Evolutionary conservation across 495 filamentous ascomycete genomes (phyloP).

Genomic region (Massariosphaeria phaeospora): DNA sequence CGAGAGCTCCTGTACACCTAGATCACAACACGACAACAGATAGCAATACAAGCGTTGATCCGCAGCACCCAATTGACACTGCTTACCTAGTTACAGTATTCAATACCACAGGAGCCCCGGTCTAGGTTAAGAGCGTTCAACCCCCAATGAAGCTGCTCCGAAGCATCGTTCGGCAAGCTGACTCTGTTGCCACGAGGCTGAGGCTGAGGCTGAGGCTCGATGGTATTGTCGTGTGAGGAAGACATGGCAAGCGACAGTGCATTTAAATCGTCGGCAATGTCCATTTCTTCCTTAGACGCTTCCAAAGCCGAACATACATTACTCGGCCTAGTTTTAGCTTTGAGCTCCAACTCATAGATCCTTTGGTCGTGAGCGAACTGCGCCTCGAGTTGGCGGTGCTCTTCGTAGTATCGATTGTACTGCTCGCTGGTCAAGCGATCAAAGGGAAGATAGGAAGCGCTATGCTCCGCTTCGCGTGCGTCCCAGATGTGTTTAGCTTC

Average conservation of each 20-base stretch:
- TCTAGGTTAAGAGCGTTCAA: conserved; percentile 10
- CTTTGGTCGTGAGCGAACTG: conserved; percentile 6
- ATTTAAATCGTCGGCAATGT: conserved; percentile 14
- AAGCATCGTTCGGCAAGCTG: conserved; percentile 13
- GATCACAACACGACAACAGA: too few species aligned
- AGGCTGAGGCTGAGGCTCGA: not conserved
- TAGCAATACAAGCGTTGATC: too few species aligned
- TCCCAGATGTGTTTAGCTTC: conserved; percentile 10
- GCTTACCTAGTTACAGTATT: too few species aligned
- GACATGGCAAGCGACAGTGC: conserved; percentile 14
- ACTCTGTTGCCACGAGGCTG: conserved; percentile 1
- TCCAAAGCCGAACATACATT: conserved; percentile 14
- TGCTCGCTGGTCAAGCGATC: conserved; percentile 22
- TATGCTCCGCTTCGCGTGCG: conserved; percentile 10
- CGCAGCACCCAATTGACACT: too few species aligned
- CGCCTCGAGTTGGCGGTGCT: conserved; percentile 15
- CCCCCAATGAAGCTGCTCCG: conserved; percentile 25
- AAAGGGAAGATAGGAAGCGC: conserved; percentile 10
- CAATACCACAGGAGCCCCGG: conserved; percentile 21
- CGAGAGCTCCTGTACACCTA: too few species aligned
- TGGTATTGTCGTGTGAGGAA: not conserved
- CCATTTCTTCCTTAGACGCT: conserved; percentile 10
- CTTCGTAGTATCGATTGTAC: conserved; percentile 23
- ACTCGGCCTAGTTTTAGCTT: conserved; percentile 9
- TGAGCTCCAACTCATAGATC: conserved; percentile 10